Evolutionary conservation across 2,329 filamentous ascomycete genomes (phyloP), one percentile per base, ranked within the genome.

Genomic region (Diaporthe velutina): DNA sequence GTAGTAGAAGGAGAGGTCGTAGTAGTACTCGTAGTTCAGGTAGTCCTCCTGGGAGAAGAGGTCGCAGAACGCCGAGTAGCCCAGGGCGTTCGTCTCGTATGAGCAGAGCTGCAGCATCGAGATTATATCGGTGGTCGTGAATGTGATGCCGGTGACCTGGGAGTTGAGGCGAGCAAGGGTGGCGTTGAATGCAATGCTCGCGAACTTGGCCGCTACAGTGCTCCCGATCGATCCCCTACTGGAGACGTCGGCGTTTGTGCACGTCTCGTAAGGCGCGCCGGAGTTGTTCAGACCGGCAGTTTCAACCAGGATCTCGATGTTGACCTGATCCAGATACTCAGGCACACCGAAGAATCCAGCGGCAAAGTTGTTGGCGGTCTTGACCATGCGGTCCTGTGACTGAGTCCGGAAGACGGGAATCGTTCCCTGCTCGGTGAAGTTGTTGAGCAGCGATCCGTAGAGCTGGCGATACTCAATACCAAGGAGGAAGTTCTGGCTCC

Each of bases 21-120:
- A 85, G 78, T 82, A 85, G 77, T 86, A 86, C 70, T 86, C 85
- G 72, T 83, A 85, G 75, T 85, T 85, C 13, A 85, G 40, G 74
- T 84, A 86, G 73, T 86, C 85, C 71, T 85, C 77, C 58, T 85
- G 79, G 61, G 78, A 84, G 78, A 86, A 86, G 13, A 86, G 79
- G 8, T 74, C 57, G 76, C 85, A 86, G 79, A 86, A 86, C 4
- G 82, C 78, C 0, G 84, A 86, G 77, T 84, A 86, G 33, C 85
- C 85, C 2, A 86, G 82, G 0, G 84, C 84, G 38, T 80, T 76
- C 0, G 81, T 82, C 74, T 83, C 80, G 22, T 82, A 83, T 8
- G 80, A 80, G 76, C 81, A 83, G 42, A 82, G 80, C 40, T 86
- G 82, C 9, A 86, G 81, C 83, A 86, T 85, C 8, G 82, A 79